A percentile compares a stretch with the other conserved stretches of the same genome.
phyloP scores from a whole-genome alignment of 2,329 filamentous ascomycete genomes.

The Neurospora sp. region DNA sequence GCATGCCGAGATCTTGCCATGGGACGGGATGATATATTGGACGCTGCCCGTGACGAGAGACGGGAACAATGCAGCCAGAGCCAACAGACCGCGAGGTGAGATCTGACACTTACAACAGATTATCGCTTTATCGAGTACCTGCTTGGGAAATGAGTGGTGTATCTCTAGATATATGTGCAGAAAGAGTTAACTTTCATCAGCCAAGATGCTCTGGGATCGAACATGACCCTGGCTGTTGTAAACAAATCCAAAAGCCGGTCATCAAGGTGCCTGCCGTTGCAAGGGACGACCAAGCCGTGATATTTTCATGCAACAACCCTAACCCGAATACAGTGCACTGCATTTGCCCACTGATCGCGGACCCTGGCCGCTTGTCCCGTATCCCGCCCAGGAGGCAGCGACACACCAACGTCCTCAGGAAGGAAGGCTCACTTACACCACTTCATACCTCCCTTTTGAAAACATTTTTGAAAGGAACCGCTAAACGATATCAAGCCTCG shows the following conservation, averaged over 20 bases:
- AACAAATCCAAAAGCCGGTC: background rate
- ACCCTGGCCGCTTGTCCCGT: background rate
- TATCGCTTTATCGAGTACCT: background rate
- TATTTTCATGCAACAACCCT: background rate
- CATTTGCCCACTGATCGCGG: background rate
- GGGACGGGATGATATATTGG: background rate
- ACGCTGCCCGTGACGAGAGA: constrained; percentile 1
- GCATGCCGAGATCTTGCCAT: constrained; percentile 11
- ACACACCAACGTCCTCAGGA: background rate
- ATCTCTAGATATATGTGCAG: background rate
- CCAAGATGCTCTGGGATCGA: background rate
- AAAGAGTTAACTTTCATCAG: background rate
- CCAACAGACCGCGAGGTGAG: constrained; percentile 6
- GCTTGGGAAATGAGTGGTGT: background rate
- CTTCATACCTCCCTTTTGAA: background rate
- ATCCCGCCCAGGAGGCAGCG: background rate
- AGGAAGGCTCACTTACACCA: background rate
- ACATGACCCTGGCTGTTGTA: background rate
- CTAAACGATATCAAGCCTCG: background rate
- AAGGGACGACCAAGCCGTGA: background rate
- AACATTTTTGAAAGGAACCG: background rate
- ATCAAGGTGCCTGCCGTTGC: background rate
- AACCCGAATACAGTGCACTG: background rate
- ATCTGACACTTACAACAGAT: background rate
- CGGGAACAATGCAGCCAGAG: constrained; percentile 1